Evolutionary conservation across 768 basidiomycete genomes (phyloP).

Genomic region (Nidularia pulvinata): DNA sequence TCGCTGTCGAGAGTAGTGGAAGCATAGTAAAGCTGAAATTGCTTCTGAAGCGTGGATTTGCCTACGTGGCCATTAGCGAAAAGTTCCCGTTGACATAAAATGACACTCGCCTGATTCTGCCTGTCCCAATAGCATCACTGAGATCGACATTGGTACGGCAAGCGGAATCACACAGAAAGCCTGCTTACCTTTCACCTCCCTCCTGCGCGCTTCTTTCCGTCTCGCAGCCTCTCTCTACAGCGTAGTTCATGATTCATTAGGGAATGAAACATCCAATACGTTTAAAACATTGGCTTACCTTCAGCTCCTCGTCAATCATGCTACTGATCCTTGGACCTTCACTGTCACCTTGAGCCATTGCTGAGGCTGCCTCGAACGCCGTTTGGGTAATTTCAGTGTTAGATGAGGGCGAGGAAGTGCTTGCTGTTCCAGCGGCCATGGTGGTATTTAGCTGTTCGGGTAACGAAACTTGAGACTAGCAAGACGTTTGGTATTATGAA

Average conservation of each 20-base stretch:
- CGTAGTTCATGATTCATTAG: background rate
- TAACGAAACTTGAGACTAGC: too few species aligned
- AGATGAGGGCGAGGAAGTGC: too few species aligned
- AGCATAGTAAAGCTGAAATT: slow-evolving; percentile 82
- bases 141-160: slow-evolving; percentile 19
- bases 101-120: slow-evolving; percentile 56
- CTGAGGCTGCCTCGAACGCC: slow-evolving; percentile 5
- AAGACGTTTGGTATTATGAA: background rate
- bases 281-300: slow-evolving; percentile 24
- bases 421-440: slow-evolving; percentile 11
- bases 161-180: background rate
- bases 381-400: background rate
- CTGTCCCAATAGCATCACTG: slow-evolving; percentile 79
- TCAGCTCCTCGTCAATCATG: slow-evolving; percentile 57
- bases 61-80: slow-evolving; percentile 26
- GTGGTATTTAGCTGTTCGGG: background rate
- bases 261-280: background rate
- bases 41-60: slow-evolving; percentile 84
- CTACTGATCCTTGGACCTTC: slow-evolving; percentile 46
- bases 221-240: slow-evolving; percentile 46
- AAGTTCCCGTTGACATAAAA: background rate
- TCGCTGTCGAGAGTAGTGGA: slow-evolving; percentile 68
- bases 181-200: slow-evolving; percentile 47
- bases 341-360: slow-evolving; percentile 27
- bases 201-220: slow-evolving; percentile 37